Evolutionary conservation across 257 asterid species (phyloP), one percentile per base, ranked within the genome.

Genomic region (Henckelia pumila): DNA sequence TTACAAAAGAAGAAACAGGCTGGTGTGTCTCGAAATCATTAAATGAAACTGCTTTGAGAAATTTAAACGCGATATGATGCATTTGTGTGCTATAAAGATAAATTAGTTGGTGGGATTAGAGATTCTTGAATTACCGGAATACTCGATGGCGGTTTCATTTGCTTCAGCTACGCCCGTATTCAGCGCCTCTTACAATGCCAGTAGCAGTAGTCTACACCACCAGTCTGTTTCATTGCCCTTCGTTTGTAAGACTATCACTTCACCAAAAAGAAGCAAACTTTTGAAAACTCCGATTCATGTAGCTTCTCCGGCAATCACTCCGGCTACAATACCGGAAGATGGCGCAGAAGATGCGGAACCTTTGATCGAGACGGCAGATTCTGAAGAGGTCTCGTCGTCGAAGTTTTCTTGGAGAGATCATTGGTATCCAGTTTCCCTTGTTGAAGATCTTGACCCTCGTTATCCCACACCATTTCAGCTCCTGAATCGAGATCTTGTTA

Each of bases 371-470:
- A 53, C 69, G 7, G 82, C 82, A 25, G 87, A 80, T 56, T 68
- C 65, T 17, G 88, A 75, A 72, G 87, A 89, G 14, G 72, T 14
- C 56, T 71, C 86, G 2, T 79, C 87, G 0, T 72, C 83, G 2
- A 90, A 88, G 44, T 94, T 94, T 72, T 84, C 92, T 6, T 91
- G 99, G 99, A 80, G 96, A 67, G 97, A 91, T 69, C 95, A 91
- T 47, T 93, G 99, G 99, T 93, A 93, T 76, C 97, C 97, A 1
- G 97, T 93, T 65, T 91, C 99, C 65, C 88, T 93, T 20, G 79
- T 91, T 1, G 97, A 93, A 74, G 99, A 93, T 71, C 95, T 94
- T 0, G 95, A 94, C 74, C 87, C 91, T 3, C 78, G 77, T 64
- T 64, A 81, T 73, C 96, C 99, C 4, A 88, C 96, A 71, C 95